Evolutionary conservation across 2,329 filamentous ascomycete genomes (phyloP), one percentile per base, ranked within the genome.

Genomic region (Teratosphaeria epicoccoides): DNA sequence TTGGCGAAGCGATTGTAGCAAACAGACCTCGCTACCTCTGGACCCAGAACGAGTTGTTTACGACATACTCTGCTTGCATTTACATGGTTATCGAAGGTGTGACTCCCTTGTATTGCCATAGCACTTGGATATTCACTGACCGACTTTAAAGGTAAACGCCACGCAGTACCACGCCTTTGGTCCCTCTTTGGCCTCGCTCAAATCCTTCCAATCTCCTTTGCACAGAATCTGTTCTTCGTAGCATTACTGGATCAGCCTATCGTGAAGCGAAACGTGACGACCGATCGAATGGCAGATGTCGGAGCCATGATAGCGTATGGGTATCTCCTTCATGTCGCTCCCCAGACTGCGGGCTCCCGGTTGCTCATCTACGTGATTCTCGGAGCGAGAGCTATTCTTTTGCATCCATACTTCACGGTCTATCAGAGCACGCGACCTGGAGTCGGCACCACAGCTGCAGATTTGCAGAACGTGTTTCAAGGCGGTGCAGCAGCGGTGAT

Each of bases 131-230:
- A 7, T 17, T 20, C 33, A 40, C 17, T 44, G 24, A 49, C 33
- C n/a, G 3, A 26, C 6, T 20, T 10, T 1, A 14, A 43, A 65
- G 62, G 64, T 17, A 52, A 53, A 14, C 55, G 53, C n/a, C 51
- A 52, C n/a, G 49, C 49, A 4, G 52, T 68, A 0, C 64, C 64
- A 4, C 49, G 58, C 5, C 56, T 66, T 4, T 66, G 63, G 63
- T 59, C 63, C 0, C 68, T 65, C 51, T 64, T 68, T 46, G 57
- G 52, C n/a, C 52, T 68, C 6, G 55, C 54, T n/a, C 64, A 68
- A 52, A 68, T 68, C 24, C 50, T 68, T 20, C 65, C 65, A 1
- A 61, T 66, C 9, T 66, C 64, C 1, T 68, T 67, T 49, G 55
- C 61, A 3, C 63, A 63, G 49, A 66, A 66, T 25, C 53, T 68